Conservation (phyloP, 331 rosid species). For the Rhamnella rubrinervis region DNA sequence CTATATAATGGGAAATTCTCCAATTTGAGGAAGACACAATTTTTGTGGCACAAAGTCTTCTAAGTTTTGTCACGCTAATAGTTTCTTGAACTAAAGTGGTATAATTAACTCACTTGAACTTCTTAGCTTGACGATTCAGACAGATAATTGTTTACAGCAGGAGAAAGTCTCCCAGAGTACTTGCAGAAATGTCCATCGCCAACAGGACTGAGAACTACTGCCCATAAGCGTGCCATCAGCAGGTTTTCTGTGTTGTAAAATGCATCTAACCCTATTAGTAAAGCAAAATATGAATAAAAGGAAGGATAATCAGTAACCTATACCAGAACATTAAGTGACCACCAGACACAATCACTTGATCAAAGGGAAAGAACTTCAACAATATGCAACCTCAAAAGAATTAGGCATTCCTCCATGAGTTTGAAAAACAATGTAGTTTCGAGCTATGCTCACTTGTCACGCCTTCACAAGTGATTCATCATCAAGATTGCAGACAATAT, state of each 20-base stretch:
- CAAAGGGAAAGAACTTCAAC: constrained; percentile 22
- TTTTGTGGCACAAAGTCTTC: too few relatives aligned
- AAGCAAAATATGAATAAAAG: neutral
- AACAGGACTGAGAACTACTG: constrained; percentile 83
- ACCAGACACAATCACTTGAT: constrained; percentile 14
- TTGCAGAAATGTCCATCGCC: constrained; percentile 92
- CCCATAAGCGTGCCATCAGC: constrained; percentile 92
- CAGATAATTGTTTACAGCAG: constrained; percentile 90
- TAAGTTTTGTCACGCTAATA: too few relatives aligned
- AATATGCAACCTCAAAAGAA: constrained; percentile 75
- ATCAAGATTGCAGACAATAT: constrained; percentile 94
- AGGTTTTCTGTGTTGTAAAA: constrained; percentile 91
- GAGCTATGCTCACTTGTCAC: constrained; percentile 94
- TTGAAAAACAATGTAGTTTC: constrained; percentile 96
- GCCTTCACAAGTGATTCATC: constrained; percentile 89
- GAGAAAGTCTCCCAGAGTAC: constrained; percentile 95
- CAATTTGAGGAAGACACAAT: too few relatives aligned
- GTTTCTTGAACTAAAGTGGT: constrained; percentile 14
- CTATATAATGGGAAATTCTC: too few relatives aligned
- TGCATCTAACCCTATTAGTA: constrained; percentile 10
- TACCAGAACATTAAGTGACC: neutral
- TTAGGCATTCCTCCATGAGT: constrained; percentile 91
- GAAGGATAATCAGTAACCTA: neutral
- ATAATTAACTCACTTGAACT: constrained; percentile 74
- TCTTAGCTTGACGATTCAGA: constrained; percentile 98